Percentiles rank a stretch among this genome's conserved stretches.
Conservation (phyloP, 1,284 basidiomycete genomes). For the Rhodotorula sp. region DNA sequence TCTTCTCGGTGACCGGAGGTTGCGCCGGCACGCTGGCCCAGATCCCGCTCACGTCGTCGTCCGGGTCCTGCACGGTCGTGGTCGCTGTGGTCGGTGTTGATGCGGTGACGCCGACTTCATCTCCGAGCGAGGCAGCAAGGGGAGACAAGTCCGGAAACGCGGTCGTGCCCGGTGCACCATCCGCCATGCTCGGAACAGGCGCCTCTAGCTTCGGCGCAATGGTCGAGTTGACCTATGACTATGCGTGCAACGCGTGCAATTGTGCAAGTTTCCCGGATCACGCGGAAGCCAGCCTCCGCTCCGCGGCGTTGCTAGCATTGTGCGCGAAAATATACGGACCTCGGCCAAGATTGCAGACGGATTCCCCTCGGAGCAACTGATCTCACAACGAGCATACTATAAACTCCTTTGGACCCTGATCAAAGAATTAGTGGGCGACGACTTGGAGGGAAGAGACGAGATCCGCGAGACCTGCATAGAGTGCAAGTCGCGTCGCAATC, state of each 20-base stretch:
- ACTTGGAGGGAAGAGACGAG: background rate
- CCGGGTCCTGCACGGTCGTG: background rate
- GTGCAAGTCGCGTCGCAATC: background rate
- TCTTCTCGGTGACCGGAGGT: background rate
- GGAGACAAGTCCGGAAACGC: conserved; percentile 15
- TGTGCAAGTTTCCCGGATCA: no score
- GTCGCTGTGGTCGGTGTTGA: background rate
- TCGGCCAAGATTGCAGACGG: no score
- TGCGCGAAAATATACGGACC: no score
- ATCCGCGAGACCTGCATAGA: background rate
- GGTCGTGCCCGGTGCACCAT: background rate
- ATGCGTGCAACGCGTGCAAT: no score
- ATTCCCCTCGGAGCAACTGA: no score
- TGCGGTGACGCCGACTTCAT: background rate
- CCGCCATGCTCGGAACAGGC: background rate
- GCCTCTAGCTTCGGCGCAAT: no score
- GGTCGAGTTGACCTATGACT: no score
- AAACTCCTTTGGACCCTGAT: no score
- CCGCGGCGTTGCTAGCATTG: no score
- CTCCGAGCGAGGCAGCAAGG: conserved; percentile 1
- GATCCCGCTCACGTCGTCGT: conserved; percentile 5
- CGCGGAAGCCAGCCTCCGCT: no score
- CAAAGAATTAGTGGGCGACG: no score
- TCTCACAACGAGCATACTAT: no score
- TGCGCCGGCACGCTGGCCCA: conserved; percentile 12